phyloP scores from a whole-genome alignment of 164 flowering plant species.

The Nymphaea colorata region DNA sequence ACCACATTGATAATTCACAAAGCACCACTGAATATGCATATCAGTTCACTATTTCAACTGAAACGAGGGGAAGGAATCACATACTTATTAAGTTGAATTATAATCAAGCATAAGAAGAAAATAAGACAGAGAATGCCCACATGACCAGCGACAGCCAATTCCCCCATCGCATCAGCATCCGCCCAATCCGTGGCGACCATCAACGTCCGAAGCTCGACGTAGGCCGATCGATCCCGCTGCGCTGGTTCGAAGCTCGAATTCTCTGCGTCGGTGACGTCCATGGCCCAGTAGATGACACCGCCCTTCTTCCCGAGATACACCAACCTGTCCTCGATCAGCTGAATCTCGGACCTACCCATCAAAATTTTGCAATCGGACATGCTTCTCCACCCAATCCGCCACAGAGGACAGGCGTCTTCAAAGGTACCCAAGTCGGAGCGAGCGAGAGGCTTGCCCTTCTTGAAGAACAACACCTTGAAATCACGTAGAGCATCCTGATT shows the following conservation, averaged over 20 bases:
- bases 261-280: constrained; percentile 41
- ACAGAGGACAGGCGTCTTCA: constrained; percentile 17
- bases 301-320: constrained; percentile 54
- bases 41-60: too few species aligned
- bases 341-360: constrained; percentile 26
- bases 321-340: constrained; percentile 35
- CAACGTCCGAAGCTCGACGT: constrained; percentile 75
- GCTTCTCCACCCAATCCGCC: constrained; percentile 81
- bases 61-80: neutral
- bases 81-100: neutral
- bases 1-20: neutral
- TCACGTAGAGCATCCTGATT: constrained; percentile 12
- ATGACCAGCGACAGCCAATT: constrained; percentile 90
- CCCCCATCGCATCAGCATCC: constrained; percentile 50
- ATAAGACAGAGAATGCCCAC: constrained; percentile 33
- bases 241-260: neutral
- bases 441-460: constrained; percentile 64
- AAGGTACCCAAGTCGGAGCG: constrained; percentile 5
- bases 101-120: neutral
- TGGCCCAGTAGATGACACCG: constrained; percentile 64
- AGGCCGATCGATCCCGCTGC: constrained; percentile 20
- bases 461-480: constrained; percentile 39
- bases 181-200: constrained; percentile 98
- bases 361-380: constrained; percentile 36
- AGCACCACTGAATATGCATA: neutral